These are phyloP conservation scores for Euphorbia celastroides DNA, from an alignment of 441 rosid species.

Conservation along the genomic window DNA sequence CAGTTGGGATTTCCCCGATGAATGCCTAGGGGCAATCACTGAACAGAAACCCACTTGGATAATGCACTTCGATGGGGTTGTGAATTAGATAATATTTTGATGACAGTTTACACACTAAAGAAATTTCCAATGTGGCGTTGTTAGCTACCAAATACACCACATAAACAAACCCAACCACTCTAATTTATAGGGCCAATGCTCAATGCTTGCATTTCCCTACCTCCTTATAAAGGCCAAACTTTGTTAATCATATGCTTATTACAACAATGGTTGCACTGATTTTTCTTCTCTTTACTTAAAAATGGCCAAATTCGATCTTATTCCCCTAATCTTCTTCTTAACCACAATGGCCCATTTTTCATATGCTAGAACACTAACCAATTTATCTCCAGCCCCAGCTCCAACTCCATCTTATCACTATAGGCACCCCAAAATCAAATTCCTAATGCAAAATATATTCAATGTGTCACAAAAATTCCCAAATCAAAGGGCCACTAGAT, in stretches of 20 bases:
- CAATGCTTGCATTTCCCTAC: background rate
- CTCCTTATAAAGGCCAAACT: constrained; percentile 8
- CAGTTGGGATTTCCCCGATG: no score
- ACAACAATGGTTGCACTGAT: constrained; percentile 1
- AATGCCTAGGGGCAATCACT: no score
- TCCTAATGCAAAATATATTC: constrained; percentile 44
- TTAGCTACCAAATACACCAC: constrained; percentile 7
- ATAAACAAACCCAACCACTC: constrained; percentile 13
- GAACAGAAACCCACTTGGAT: no score
- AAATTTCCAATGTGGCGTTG: background rate
- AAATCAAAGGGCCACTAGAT: constrained; percentile 10
- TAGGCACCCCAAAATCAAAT: constrained; percentile 30
- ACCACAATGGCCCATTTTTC: constrained; percentile 21
- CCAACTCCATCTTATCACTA: constrained; percentile 16
- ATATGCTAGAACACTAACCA: constrained; percentile 34
- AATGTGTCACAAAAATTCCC: constrained; percentile 22
- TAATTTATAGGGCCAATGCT: constrained; percentile 14
- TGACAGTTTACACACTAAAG: background rate
- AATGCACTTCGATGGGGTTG: no score
- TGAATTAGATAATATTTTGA: background rate
- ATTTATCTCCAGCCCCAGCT: background rate
- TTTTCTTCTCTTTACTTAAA: no score
- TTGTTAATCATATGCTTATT: background rate
- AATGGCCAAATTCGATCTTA: background rate
- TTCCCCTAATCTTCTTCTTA: constrained; percentile 13